Conservation (phyloP, 2,329 filamentous ascomycete species). For the Ophiocordyceps camponoti-leonardi region DNA sequence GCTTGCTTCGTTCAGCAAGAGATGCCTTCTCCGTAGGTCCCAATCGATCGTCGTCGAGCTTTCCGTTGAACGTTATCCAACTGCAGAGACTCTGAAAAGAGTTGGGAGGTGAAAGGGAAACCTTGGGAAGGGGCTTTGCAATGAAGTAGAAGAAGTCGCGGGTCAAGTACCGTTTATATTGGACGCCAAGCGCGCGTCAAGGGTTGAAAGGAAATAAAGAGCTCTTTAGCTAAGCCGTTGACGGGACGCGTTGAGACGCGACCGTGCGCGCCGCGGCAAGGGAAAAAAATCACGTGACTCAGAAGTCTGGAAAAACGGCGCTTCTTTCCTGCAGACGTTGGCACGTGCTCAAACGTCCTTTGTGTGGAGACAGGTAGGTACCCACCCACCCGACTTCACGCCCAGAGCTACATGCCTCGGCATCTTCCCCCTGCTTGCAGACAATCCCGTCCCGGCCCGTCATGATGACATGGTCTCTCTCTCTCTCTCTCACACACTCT, state of each 20-base stretch:
- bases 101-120: background rate
- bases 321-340: background rate
- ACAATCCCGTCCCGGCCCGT: background rate
- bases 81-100: background rate
- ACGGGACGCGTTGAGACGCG: constrained; percentile 14
- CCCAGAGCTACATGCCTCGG: background rate
- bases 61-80: background rate
- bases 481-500: too few relatives aligned
- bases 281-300: too few relatives aligned
- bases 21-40: background rate
- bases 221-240: background rate
- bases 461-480: background rate
- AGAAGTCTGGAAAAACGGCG: too few relatives aligned
- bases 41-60: background rate
- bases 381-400: background rate
- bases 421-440: background rate
- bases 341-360: background rate
- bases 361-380: background rate
- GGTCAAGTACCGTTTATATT: constrained; percentile 5
- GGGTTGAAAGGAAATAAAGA: constrained; percentile 1
- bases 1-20: background rate
- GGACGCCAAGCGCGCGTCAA: background rate
- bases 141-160: constrained; percentile 2
- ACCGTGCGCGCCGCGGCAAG: background rate
- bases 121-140: background rate